These are phyloP conservation scores for Graphiopsis chlorocephala DNA, from an alignment of 2,329 filamentous ascomycete genomes.

Conservation along the genomic window DNA sequence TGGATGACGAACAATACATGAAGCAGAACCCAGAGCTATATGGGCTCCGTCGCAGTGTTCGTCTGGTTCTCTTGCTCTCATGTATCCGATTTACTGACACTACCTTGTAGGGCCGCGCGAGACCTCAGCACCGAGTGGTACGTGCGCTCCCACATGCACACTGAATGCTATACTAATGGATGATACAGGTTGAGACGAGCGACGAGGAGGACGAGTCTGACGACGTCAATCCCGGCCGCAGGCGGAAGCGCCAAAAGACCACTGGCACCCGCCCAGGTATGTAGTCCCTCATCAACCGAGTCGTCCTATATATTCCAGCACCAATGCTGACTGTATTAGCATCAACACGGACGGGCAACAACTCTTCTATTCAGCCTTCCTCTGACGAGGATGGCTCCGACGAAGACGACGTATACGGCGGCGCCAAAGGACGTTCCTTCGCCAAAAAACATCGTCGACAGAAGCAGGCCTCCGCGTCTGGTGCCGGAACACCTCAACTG, in stretches of 20 bases:
- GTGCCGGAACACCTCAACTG: constrained; percentile 61
- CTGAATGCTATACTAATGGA: constrained; percentile 19
- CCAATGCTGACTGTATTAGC: constrained; percentile 21
- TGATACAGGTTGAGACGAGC: constrained; percentile 55
- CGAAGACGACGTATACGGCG: constrained; percentile 67
- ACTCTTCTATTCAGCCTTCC: constrained; percentile 12
- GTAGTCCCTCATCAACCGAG: constrained; percentile 42
- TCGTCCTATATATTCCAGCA: neutral
- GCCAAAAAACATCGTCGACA: constrained; percentile 74
- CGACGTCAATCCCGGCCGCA: constrained; percentile 61
- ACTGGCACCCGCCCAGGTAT: constrained; percentile 61
- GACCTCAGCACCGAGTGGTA: constrained; percentile 61
- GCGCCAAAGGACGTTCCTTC: constrained; percentile 62
- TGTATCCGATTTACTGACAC: constrained; percentile 34
- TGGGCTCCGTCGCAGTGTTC: constrained; percentile 86
- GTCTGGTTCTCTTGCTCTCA: constrained; percentile 35
- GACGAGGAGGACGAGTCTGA: constrained; percentile 68
- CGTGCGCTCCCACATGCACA: constrained; percentile 27
- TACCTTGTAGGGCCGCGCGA: constrained; percentile 54
- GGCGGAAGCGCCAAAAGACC: constrained; percentile 66
- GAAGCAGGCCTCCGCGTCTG: constrained; percentile 58
- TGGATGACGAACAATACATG: constrained; percentile 76
- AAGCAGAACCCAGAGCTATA: constrained; percentile 91
- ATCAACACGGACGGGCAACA: constrained; percentile 22
- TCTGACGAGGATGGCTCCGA: constrained; percentile 41